A percentile compares a stretch with the other conserved stretches of the same genome.
Conservation (phyloP, 129 eudicot genomes). For the Rutidosis leptorrhynchoides region DNA sequence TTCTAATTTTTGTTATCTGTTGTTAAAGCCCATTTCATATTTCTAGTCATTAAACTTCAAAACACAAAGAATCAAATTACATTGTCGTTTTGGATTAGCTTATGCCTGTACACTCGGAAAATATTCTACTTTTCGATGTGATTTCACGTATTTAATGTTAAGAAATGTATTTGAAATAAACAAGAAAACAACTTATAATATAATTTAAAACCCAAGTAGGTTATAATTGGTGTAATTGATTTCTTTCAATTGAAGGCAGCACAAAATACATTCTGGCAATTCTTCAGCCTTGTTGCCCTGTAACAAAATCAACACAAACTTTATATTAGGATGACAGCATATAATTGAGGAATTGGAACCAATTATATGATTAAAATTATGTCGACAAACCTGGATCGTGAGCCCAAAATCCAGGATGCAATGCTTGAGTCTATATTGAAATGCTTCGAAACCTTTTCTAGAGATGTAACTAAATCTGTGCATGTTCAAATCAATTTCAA, state of each 20-base stretch:
- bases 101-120: slow-evolving; percentile 34
- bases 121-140: slow-evolving; percentile 20
- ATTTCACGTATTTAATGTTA: slow-evolving; percentile 13
- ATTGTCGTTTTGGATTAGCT: not conserved
- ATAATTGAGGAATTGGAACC: not conserved
- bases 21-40: too few relatives aligned
- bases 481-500: slow-evolving; percentile 93
- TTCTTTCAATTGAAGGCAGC: slow-evolving; percentile 79
- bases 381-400: slow-evolving; percentile 70
- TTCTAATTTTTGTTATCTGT: too few relatives aligned
- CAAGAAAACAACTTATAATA: slow-evolving; percentile 9
- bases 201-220: slow-evolving; percentile 54
- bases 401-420: slow-evolving; percentile 86
- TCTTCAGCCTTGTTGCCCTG: slow-evolving; percentile 94
- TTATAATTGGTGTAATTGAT: slow-evolving; percentile 57
- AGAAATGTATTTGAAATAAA: slow-evolving; percentile 12
- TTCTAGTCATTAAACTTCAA: too few relatives aligned
- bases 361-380: not conserved
- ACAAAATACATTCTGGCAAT: slow-evolving; percentile 74
- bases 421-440: slow-evolving; percentile 70
- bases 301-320: slow-evolving; percentile 23
- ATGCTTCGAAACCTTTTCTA: slow-evolving; percentile 90
- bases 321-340: not conserved
- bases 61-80: too few relatives aligned
- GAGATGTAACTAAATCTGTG: slow-evolving; percentile 93